These are phyloP conservation scores for Ascomycota sp. DNA, from an alignment of 2,329 filamentous ascomycete species.

Conservation along the genomic window DNA sequence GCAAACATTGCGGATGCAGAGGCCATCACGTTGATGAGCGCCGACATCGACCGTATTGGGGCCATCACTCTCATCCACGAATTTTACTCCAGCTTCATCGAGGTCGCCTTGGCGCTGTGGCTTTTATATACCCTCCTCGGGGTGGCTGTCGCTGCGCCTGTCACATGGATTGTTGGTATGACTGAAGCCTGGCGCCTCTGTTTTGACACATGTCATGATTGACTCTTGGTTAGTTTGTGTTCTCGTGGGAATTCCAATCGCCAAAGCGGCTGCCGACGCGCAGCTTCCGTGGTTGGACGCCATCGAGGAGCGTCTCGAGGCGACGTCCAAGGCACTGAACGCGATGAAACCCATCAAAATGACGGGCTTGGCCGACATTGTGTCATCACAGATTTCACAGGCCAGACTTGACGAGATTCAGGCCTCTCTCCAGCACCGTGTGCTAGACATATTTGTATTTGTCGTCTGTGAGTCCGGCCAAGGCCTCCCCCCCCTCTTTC, in stretches of 20 bases:
- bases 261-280: constrained; percentile 5
- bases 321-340: constrained; percentile 6
- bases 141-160: constrained; percentile 5
- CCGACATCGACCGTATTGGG: constrained; percentile 17
- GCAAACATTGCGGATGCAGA: constrained; percentile 7
- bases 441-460: constrained; percentile 4
- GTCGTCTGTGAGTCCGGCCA: constrained; percentile 3
- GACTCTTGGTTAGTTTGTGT: constrained; percentile 1
- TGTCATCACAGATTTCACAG: constrained; percentile 11
- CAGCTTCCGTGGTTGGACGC: constrained; percentile 9
- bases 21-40: constrained; percentile 18
- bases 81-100: constrained; percentile 13
- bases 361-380: constrained; percentile 15
- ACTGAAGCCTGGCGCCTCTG: not conserved
- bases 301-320: constrained; percentile 7
- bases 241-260: constrained; percentile 5
- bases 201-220: not conserved
- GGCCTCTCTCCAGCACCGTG: constrained; percentile 8
- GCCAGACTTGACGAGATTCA: constrained; percentile 15
- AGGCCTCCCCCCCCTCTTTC: not conserved
- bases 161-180: constrained; percentile 6
- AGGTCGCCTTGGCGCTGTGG: constrained; percentile 13
- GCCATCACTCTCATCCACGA: constrained; percentile 10
- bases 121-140: constrained; percentile 10
- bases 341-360: constrained; percentile 20